Evolutionary conservation across 306 rosid species (phyloP).

Genomic region (Psophocarpus tetragonolobus): DNA sequence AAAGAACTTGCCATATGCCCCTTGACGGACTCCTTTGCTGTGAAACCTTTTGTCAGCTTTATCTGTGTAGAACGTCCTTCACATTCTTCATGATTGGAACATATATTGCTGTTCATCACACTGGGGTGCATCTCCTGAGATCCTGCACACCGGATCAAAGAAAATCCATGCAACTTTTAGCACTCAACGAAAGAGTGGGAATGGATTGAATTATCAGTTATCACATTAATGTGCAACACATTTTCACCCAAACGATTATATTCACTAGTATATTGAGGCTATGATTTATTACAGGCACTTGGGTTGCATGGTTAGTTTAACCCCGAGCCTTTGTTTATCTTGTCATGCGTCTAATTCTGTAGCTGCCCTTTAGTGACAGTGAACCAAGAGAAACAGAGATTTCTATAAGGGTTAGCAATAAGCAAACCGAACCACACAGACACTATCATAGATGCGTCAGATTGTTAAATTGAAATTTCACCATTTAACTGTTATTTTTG

Average conservation of each 20-base stretch:
- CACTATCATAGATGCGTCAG: neutral
- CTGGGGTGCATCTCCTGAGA: conserved; percentile 65
- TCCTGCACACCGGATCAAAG: conserved; percentile 46
- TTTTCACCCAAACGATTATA: neutral
- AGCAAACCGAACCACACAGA: neutral
- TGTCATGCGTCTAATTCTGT: neutral
- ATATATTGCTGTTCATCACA: conserved; percentile 47
- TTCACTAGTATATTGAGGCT: neutral
- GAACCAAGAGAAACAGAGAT: neutral
- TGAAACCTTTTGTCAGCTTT: conserved; percentile 80
- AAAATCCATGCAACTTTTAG: neutral
- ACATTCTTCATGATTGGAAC: conserved; percentile 79
- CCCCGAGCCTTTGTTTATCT: neutral
- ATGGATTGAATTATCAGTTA: neutral
- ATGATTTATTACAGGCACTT: neutral
- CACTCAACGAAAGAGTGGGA: neutral
- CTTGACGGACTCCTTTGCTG: conserved; percentile 80
- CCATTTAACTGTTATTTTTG: neutral
- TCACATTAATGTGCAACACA: neutral
- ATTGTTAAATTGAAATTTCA: neutral
- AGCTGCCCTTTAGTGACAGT: neutral
- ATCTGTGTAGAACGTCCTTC: conserved; percentile 72
- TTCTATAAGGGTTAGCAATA: neutral
- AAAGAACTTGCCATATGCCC: conserved; percentile 84
- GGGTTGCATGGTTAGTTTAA: neutral